These are phyloP conservation scores for Emergomyces orientalis DNA, from an alignment of 2,329 filamentous ascomycete species.

Conservation along the genomic window DNA sequence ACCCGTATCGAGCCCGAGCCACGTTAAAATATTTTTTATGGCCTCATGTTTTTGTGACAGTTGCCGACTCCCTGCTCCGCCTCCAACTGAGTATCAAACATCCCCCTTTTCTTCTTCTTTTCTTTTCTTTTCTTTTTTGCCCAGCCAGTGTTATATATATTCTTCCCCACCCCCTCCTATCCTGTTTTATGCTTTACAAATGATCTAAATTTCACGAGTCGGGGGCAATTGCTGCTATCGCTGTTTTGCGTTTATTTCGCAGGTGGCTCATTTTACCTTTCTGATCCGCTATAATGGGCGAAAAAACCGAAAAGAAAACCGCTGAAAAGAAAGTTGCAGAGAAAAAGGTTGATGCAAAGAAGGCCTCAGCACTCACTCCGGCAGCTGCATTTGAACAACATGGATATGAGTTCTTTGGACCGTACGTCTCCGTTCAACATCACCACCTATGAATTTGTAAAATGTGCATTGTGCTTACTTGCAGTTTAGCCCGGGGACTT, in stretches of 20 bases:
- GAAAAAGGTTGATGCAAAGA: not conserved
- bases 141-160: not conserved
- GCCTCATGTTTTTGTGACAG: not conserved
- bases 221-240: not conserved
- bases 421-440: not conserved
- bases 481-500: constrained; percentile 11
- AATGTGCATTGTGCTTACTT: constrained; percentile 1
- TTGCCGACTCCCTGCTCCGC: not conserved
- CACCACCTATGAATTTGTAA: constrained; percentile 12
- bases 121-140: no score
- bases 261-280: not conserved
- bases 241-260: not conserved
- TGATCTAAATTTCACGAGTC: not conserved
- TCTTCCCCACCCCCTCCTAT: no score
- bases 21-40: not conserved
- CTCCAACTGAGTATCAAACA: not conserved
- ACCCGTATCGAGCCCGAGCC: no score
- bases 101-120: no score
- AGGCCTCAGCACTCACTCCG: not conserved
- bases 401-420: constrained; percentile 7
- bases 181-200: no score
- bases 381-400: not conserved
- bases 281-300: not conserved
- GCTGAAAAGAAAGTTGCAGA: not conserved
- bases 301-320: not conserved